Base-by-base conservation (phyloP, 768 basidiomycete species). In the Collybia sp. region DNA sequence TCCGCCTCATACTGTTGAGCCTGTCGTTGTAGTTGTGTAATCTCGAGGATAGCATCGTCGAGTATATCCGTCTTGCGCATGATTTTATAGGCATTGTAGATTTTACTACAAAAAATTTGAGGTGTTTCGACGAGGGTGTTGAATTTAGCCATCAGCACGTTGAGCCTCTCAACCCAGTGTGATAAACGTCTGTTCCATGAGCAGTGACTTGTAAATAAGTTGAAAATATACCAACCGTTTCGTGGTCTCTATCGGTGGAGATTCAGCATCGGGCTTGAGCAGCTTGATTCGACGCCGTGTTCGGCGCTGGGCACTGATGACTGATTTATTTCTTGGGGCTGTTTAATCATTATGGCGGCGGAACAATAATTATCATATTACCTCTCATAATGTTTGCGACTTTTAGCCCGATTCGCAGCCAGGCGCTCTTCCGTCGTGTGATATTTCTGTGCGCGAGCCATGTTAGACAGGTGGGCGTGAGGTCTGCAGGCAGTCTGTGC, bases 331-430 rank as follows among this genome's bases (percentile, higher is more conserved):
- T 32, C 44, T 45, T 20, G 12, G 12, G 13, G 37, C 15, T 13
- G 37, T 13, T 30, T 37, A 5, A 20, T 25, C 4, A 20, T 34
- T 45, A 31, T 17, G 32, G 15, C 34, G 3, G 25, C 32, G 38
- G 37, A 35, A 2, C n/a, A 35, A 17, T 32, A 17, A 33, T n/a
- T n/a, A n/a, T n/a, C n/a, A n/a, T n/a, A n/a, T n/a, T 45, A 45
- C 44, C n/a, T 36, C 11, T 45, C 34, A 45, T 45, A 45, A 18
- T 32, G 36, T 20, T 11, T 12, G n/a, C 38, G 33, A 15, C 44
- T 45, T 45, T 45, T 45, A 17, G 44, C 30, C 12, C 36, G 6
- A 34, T 45, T 45, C 37, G 44, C 20, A 6, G 44, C 44, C 8
- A 12, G 9, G 13, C 20, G 11, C 8, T 32, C 44, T 30, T 45